Evolutionary conservation across 2,329 filamentous ascomycete species (phyloP), one percentile per base, ranked within the genome.

Genomic region (Trichoderma simmonsii): DNA sequence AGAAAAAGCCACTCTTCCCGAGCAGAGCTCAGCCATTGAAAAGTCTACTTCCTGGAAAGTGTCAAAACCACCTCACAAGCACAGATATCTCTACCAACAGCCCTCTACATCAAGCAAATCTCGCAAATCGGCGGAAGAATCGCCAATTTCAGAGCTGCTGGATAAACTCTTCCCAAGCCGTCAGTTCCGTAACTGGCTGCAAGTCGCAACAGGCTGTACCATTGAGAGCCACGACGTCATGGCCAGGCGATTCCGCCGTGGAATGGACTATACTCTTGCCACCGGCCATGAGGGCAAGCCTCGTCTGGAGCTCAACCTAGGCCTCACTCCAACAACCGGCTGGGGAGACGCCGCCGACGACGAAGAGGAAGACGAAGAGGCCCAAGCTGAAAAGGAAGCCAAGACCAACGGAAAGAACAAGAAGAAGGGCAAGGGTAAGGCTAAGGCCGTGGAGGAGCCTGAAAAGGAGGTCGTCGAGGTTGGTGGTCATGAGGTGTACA

Each of bases 31-130:
- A 0, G 86, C 87, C 71, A 90, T 92, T 72, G 88, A 91, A 77
- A 85, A 85, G 60, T 83, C 83, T 73, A 88, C 85, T 56, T 82
- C 83, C 0, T 96, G 93, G 93, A 89, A 87, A 73, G 92, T 97
- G 9, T 93, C 96, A 7, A 88, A 89, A 36, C 96, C 96, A 51
- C 96, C 96, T 0, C 95, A 99, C 83, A 99, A 99, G 84, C 94
- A 98, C 79, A 93, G 95, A 15, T 99, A 92, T 80, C 85, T 97
- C 2, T 99, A 96, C 82, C 88, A 93, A 73, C 90, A 94, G 76
- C 84, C 82, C 75, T 85, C 78, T 64, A 5, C 67, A 2, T 81
- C 74, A 81, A 62, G 74, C 81, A 76, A 83, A 65, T 75, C 80
- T 65, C 80, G 80, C 61, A 78, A 80, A 6, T 77, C 79, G 4